Base-by-base conservation (phyloP, 2,329 filamentous ascomycete species). In the Apiospora pterosperma region DNA sequence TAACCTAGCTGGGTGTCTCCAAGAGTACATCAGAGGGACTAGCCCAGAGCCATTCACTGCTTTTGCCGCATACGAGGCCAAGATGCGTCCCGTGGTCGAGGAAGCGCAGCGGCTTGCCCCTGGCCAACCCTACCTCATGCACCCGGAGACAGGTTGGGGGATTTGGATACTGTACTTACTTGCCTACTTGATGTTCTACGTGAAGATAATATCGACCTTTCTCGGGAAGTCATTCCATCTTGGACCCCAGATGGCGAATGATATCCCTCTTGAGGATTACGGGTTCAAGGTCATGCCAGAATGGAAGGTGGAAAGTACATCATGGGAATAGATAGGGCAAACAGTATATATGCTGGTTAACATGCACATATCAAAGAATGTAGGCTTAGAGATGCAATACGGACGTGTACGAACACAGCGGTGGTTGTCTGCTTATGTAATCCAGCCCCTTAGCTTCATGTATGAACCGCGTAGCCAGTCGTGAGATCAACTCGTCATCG, bases 1-100 rank as follows among this genome's bases (percentile, higher is more conserved):
- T 67, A 74, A 83, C 0, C 76, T 87, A 1, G 84, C 84, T 0
- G 82, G 83, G 2, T 80, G 81, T 59, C 72, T 84, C n/a, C 41
- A 42, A 21, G 41, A 42, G 63, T 66, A 14, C 66, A 66, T 12
- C 66, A 72, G 25, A 67, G 67, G 0, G 36, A 66, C 12, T 69
- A 74, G 44, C 63, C 76, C 12, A 25, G 66, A 1, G 70, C 70
- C 6, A 6, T 42, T n/a, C 4, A 11, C n/a, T 42, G 80, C 74
- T 1, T 71, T 80, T 6, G 67, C 70, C 4, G 68, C 68, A 4
- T 85, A 85, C 52, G 80, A 84, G 64, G 44, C 69, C 36, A 73
- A 71, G 8, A 76, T 83, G 67, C 71, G 75, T 3, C 81, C 80
- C 0, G 75, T 78, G 36, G 77, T 83, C 5, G 72, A 75, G 19